phyloP scores from a whole-genome alignment of 2,329 filamentous ascomycete genomes.

The Beauveria sp. region DNA sequence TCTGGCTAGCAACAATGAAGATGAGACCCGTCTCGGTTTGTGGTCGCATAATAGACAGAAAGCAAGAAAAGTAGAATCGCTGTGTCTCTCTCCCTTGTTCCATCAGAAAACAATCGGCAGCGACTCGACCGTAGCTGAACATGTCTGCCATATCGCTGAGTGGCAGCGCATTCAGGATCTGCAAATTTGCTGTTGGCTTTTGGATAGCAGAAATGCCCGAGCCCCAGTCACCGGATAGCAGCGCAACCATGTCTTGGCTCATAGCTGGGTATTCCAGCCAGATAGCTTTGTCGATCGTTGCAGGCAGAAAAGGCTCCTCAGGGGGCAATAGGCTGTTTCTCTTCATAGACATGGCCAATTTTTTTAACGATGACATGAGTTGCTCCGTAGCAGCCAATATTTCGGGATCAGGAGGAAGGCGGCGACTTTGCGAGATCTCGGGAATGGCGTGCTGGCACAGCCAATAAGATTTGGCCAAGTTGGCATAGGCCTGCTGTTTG shows the following conservation, averaged over 20 bases:
- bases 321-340: conserved; percentile 72
- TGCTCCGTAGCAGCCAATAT: conserved; percentile 46
- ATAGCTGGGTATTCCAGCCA: conserved; percentile 74
- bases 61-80: conserved; percentile 61
- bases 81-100: conserved; percentile 64
- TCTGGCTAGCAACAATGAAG: conserved; percentile 72
- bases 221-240: conserved; percentile 56
- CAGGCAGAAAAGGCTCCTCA: conserved; percentile 60
- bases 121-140: conserved; percentile 75
- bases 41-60: conserved; percentile 67
- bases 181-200: conserved; percentile 38
- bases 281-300: conserved; percentile 71
- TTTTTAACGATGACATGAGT: conserved; percentile 59
- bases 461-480: conserved; percentile 82
- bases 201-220: conserved; percentile 41
- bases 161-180: conserved; percentile 62
- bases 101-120: conserved; percentile 65
- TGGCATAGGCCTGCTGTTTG: conserved; percentile 72
- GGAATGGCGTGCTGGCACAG: conserved; percentile 52
- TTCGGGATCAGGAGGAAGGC: conserved; percentile 35
- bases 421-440: conserved; percentile 38
- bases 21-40: conserved; percentile 62
- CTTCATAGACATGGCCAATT: conserved; percentile 75
- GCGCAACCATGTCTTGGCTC: conserved; percentile 61
- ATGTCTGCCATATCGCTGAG: conserved; percentile 64